These are phyloP conservation scores for Vanderwaltozyma yarrowii DNA, from an alignment of 805 yeast genomes.

Conservation along the genomic window DNA sequence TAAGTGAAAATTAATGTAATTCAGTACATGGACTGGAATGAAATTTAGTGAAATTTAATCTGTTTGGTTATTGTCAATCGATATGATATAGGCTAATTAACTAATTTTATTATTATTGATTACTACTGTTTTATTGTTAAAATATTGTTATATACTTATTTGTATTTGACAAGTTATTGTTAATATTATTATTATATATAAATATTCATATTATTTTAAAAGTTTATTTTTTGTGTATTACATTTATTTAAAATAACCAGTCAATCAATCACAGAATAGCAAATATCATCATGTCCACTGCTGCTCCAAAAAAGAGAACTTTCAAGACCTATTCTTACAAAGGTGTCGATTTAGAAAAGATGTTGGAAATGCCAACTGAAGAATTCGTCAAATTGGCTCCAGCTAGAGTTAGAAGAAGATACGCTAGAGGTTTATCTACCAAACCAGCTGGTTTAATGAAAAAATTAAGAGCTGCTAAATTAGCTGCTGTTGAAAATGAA, in stretches of 20 bases:
- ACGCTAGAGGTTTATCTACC: conserved; percentile 92
- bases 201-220: too few relatives aligned
- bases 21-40: too few relatives aligned
- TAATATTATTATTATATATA: too few relatives aligned
- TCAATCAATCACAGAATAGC: conserved; percentile 2
- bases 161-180: too few relatives aligned
- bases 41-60: too few relatives aligned
- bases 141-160: too few relatives aligned
- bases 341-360: conserved; percentile 94
- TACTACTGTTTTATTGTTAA: too few relatives aligned
- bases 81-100: too few relatives aligned
- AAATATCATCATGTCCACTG: conserved; percentile 16
- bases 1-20: too few relatives aligned
- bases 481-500: conserved; percentile 81
- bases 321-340: conserved; percentile 97
- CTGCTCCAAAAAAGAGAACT: conserved; percentile 65
- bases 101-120: too few relatives aligned
- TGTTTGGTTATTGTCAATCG: too few relatives aligned
- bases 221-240: neutral
- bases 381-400: conserved; percentile 94
- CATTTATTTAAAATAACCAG: neutral
- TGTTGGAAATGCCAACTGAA: conserved; percentile 89
- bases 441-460: conserved; percentile 94
- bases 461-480: conserved; percentile 96
- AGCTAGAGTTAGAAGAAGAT: conserved; percentile 99